phyloP scores from a whole-genome alignment of 805 yeast species.

The Metschnikowia baotianmanensis region DNA sequence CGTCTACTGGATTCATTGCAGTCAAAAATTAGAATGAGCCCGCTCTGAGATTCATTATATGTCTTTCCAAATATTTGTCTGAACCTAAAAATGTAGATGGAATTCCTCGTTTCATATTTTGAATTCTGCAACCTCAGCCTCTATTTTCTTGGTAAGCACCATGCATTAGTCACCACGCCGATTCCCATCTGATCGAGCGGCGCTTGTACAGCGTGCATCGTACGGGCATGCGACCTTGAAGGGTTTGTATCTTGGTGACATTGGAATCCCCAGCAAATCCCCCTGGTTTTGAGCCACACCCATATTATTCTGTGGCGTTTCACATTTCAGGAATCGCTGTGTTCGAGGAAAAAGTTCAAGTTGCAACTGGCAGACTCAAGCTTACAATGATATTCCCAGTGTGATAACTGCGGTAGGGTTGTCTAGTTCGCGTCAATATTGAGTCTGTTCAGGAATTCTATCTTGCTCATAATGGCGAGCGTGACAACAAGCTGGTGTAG shows the following conservation, averaged over 20 bases:
- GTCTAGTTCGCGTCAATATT: neutral
- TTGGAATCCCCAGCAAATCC: too few species aligned
- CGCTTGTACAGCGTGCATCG: neutral
- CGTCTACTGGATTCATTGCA: constrained; percentile 7
- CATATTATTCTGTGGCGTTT: too few species aligned
- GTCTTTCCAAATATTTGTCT: neutral
- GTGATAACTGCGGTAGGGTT: neutral
- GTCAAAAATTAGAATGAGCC: neutral
- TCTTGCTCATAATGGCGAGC: neutral
- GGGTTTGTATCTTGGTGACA: too few species aligned
- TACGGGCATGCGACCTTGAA: neutral
- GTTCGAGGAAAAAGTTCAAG: too few species aligned
- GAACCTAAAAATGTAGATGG: neutral
- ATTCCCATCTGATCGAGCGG: neutral
- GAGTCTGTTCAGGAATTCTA: neutral
- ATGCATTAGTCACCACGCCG: constrained; percentile 1
- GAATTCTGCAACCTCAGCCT: neutral
- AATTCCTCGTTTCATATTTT: constrained; percentile 1
- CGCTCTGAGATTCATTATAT: neutral
- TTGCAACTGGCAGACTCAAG: too few species aligned
- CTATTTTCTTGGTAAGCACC: neutral
- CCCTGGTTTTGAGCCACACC: too few species aligned
- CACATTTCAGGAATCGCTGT: too few species aligned
- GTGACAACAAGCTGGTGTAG: neutral
- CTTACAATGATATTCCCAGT: too few species aligned